Percentiles rank a stretch among this genome's conserved stretches.
Conservation (phyloP, 176 grass and related monocot genomes). For the Coix lacrymajobi region DNA sequence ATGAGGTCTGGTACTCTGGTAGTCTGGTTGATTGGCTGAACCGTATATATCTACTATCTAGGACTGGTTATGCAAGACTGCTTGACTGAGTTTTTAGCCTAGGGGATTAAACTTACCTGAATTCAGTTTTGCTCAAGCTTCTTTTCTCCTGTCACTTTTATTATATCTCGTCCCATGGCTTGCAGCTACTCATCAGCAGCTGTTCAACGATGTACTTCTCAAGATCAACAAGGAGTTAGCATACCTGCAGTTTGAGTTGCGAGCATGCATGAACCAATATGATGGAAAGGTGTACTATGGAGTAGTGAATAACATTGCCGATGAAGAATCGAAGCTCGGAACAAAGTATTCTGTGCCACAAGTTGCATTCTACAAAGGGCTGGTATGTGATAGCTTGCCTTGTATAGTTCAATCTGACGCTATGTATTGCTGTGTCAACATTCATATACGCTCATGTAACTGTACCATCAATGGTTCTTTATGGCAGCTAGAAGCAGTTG, state of each 20-base stretch:
- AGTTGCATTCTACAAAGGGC: slow-evolving; percentile 86
- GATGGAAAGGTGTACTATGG: slow-evolving; percentile 69
- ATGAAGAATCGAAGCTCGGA: slow-evolving; percentile 81
- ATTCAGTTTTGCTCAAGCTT: neutral
- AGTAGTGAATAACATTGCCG: slow-evolving; percentile 76
- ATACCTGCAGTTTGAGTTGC: slow-evolving; percentile 74
- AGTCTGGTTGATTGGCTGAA: neutral
- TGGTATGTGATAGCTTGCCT: slow-evolving; percentile 48
- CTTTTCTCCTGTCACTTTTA: neutral
- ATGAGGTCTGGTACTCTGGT: neutral
- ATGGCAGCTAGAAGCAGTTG: neutral
- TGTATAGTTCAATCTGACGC: neutral
- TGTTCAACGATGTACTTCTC: slow-evolving; percentile 65
- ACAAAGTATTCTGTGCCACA: slow-evolving; percentile 85
- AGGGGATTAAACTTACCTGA: neutral
- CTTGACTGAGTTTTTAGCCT: neutral
- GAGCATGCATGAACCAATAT: slow-evolving; percentile 86
- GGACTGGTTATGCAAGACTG: neutral
- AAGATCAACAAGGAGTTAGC: slow-evolving; percentile 75
- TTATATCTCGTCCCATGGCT: neutral
- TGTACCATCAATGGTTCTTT: neutral
- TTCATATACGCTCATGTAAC: neutral
- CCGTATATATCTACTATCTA: neutral
- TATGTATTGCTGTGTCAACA: neutral
- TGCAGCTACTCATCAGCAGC: slow-evolving; percentile 43